Evolutionary conservation across 148 eudicot genomes (phyloP).

Genomic region (Persicaria maculosa): DNA sequence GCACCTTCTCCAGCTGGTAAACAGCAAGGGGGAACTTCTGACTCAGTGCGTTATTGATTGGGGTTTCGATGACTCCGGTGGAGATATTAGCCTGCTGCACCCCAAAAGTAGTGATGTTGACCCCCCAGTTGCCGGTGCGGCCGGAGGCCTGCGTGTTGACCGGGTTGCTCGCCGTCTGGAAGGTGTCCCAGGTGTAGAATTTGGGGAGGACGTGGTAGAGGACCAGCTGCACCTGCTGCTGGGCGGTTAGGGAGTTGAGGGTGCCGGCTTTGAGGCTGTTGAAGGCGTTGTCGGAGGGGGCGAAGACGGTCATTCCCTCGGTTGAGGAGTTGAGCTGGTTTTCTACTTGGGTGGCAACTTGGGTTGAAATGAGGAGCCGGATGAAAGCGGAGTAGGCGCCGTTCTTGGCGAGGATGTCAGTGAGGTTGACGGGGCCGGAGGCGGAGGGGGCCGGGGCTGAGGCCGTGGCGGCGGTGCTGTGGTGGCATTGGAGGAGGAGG

Average conservation of each 20-base stretch:
- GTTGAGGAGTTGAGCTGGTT: conserved; percentile 58
- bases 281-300: conserved; percentile 81
- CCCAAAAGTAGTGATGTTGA: conserved; percentile 31
- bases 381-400: conserved; percentile 51
- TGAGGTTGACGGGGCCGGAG: conserved; percentile 45
- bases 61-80: conserved; percentile 29
- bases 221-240: conserved; percentile 58
- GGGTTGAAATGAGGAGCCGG: conserved; percentile 42
- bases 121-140: conserved; percentile 32
- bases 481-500: conserved; percentile 20
- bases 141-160: conserved; percentile 63
- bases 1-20: conserved; percentile 54
- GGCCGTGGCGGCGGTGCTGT: conserved; percentile 27
- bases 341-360: conserved; percentile 44
- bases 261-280: conserved; percentile 51
- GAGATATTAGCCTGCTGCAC: conserved; percentile 56
- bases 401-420: conserved; percentile 51
- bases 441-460: conserved; percentile 57
- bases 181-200: conserved; percentile 27
- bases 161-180: conserved; percentile 68
- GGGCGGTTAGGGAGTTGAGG: conserved; percentile 42
- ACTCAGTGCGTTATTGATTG: conserved; percentile 39
- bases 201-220: conserved; percentile 61
- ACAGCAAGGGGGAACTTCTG: conserved; percentile 41
- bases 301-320: conserved; percentile 72